Percentiles rank a stretch among this genome's conserved stretches.
Conservation (phyloP, 1,284 basidiomycete species). For the Vanrija sp. region DNA sequence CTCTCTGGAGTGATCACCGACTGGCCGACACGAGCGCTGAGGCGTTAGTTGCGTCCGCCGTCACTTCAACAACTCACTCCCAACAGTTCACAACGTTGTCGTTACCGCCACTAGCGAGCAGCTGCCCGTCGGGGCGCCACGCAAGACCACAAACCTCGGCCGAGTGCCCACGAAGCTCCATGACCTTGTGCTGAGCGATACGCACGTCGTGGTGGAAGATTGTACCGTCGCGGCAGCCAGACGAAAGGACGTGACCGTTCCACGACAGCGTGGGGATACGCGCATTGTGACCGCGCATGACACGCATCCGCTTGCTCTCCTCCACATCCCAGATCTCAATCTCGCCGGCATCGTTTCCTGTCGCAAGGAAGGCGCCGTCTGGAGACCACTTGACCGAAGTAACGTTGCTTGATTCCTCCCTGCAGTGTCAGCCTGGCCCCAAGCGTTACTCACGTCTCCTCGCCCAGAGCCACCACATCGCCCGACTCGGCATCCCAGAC, state of each 20-base stretch:
- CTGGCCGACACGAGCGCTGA: slow-evolving; percentile 57
- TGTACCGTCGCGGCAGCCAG: slow-evolving; percentile 82
- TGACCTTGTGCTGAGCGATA: slow-evolving; percentile 78
- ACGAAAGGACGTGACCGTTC: slow-evolving; percentile 79
- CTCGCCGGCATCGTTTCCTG: slow-evolving; percentile 74
- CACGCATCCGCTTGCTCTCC: slow-evolving; percentile 71
- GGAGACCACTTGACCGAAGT: slow-evolving; percentile 79
- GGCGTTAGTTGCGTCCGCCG: slow-evolving; percentile 1
- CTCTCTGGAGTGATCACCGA: slow-evolving; percentile 45
- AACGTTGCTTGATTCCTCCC: slow-evolving; percentile 59
- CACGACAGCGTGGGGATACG: slow-evolving; percentile 80
- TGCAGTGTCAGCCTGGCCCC: background rate
- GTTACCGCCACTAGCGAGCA: slow-evolving; percentile 91
- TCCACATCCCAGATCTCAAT: slow-evolving; percentile 97
- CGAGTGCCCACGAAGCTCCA: slow-evolving; percentile 79
- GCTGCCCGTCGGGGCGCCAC: slow-evolving; percentile 77
- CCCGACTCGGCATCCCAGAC: slow-evolving; percentile 93
- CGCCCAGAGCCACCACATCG: slow-evolving; percentile 67
- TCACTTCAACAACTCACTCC: slow-evolving; percentile 60
- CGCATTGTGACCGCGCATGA: slow-evolving; percentile 73
- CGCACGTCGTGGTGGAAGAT: slow-evolving; percentile 95
- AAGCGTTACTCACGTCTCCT: slow-evolving; percentile 17
- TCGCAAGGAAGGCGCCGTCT: slow-evolving; percentile 80
- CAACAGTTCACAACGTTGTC: slow-evolving; percentile 96
- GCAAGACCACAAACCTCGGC: slow-evolving; percentile 66